Evolutionary conservation across 1,284 basidiomycete species (phyloP).

Genomic region (Fomes fomentarius): DNA sequence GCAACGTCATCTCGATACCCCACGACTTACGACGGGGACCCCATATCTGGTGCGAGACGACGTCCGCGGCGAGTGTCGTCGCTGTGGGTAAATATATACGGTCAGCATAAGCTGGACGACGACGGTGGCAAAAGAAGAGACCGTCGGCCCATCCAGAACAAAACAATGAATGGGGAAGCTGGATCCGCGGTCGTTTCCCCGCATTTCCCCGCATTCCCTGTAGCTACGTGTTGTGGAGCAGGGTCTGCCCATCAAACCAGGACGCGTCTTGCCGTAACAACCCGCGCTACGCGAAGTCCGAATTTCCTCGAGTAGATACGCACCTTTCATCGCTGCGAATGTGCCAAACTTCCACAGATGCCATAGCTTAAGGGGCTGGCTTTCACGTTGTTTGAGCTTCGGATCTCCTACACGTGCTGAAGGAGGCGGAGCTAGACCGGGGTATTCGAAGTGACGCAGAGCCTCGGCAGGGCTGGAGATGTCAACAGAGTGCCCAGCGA

Average conservation of each 20-base stretch:
- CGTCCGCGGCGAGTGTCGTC: slow-evolving; percentile 67
- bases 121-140: neutral
- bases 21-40: slow-evolving; percentile 86
- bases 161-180: neutral
- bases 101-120: neutral
- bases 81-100: slow-evolving; percentile 44
- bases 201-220: slow-evolving; percentile 11
- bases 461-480: slow-evolving; percentile 13
- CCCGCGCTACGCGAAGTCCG: neutral
- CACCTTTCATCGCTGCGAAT: slow-evolving; percentile 70
- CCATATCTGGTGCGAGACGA: slow-evolving; percentile 74
- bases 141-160: neutral
- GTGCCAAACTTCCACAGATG: slow-evolving; percentile 71
- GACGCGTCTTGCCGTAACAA: neutral
- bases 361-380: slow-evolving; percentile 60
- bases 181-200: slow-evolving; percentile 11
- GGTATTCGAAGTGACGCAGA: slow-evolving; percentile 61
- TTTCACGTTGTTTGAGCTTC: slow-evolving; percentile 57
- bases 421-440: slow-evolving; percentile 68
- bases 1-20: slow-evolving; percentile 88
- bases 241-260: neutral
- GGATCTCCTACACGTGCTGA: slow-evolving; percentile 68
- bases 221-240: neutral
- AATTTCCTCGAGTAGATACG: slow-evolving; percentile 16
- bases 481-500: slow-evolving; percentile 7